phyloP scores from a whole-genome alignment of 1,139 yeast genomes.

The Sugiyamaella paludigena region DNA sequence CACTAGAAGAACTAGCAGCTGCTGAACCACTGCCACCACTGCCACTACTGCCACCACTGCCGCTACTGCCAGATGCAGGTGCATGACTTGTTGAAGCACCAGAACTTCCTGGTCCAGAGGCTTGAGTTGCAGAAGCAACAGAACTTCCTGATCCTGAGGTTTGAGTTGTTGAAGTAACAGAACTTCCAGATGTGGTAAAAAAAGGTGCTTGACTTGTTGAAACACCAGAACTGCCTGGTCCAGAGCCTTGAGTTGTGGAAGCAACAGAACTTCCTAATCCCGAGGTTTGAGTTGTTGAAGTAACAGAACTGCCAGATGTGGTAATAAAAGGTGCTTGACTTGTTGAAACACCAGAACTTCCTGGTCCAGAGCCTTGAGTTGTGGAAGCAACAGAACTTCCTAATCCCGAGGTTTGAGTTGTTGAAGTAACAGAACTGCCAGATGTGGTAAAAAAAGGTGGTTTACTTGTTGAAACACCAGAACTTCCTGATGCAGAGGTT shows the following conservation, averaged over 20 bases:
- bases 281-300: too few relatives aligned
- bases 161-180: too few relatives aligned
- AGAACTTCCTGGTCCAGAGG: constrained; percentile 5
- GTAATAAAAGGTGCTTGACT: constrained; percentile 5
- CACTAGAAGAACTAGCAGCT: not conserved
- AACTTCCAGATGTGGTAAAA: too few relatives aligned
- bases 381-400: constrained; percentile 9
- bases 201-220: constrained; percentile 7
- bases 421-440: not conserved
- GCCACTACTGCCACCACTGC: too few relatives aligned
- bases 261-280: constrained; percentile 11
- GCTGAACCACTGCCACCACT: too few relatives aligned
- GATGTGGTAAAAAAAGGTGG: constrained; percentile 7
- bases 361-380: not conserved
- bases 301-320: too few relatives aligned
- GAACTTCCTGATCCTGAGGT: too few relatives aligned
- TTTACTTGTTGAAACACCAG: constrained; percentile 11
- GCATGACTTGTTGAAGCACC: constrained; percentile 10
- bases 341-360: constrained; percentile 10
- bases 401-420: too few relatives aligned
- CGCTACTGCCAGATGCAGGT: constrained; percentile 2
- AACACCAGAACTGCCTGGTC: constrained; percentile 8
- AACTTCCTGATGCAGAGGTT: constrained; percentile 1
- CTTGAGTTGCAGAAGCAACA: constrained; percentile 4
- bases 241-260: constrained; percentile 1